Conservation (phyloP, 805 yeast genomes). For the Peterozyma toletana region DNA sequence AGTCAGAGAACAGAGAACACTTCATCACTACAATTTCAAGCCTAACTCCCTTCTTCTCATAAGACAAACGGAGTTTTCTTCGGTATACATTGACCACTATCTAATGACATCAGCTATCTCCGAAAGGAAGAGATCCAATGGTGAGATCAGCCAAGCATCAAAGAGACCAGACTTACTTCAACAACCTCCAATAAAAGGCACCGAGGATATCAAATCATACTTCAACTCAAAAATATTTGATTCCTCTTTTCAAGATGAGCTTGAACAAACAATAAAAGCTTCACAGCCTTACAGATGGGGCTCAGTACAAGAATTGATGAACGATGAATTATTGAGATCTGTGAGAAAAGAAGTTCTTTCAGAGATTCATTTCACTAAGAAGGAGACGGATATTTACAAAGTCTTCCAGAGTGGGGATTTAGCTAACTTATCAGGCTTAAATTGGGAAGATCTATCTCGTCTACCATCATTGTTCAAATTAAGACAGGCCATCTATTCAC, state of each 20-base stretch:
- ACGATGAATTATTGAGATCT: conserved; percentile 67
- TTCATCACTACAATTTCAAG: too few species aligned
- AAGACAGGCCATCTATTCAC: conserved; percentile 82
- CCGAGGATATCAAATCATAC: conserved; percentile 21
- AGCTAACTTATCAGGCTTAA: conserved; percentile 83
- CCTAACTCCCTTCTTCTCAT: too few species aligned
- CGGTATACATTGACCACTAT: too few species aligned
- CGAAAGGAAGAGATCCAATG: too few species aligned
- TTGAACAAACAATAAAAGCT: conserved; percentile 36
- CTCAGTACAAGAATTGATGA: conserved; percentile 61
- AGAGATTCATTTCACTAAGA: conserved; percentile 84
- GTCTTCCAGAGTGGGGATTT: conserved; percentile 87
- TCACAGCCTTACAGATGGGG: conserved; percentile 91
- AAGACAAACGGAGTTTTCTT: too few species aligned
- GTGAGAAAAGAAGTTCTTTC: conserved; percentile 81
- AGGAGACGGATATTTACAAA: conserved; percentile 95
- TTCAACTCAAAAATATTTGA: conserved; percentile 46
- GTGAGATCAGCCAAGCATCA: too few species aligned
- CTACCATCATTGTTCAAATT: conserved; percentile 72
- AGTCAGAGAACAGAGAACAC: too few species aligned
- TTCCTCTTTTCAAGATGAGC: conserved; percentile 24
- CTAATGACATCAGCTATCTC: too few species aligned
- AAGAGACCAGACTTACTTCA: too few species aligned
- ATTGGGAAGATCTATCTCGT: conserved; percentile 64
- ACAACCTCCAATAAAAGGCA: neutral